Evolutionary conservation across 1,139 yeast genomes (phyloP).

Genomic region (Diutina mesorugosa): DNA sequence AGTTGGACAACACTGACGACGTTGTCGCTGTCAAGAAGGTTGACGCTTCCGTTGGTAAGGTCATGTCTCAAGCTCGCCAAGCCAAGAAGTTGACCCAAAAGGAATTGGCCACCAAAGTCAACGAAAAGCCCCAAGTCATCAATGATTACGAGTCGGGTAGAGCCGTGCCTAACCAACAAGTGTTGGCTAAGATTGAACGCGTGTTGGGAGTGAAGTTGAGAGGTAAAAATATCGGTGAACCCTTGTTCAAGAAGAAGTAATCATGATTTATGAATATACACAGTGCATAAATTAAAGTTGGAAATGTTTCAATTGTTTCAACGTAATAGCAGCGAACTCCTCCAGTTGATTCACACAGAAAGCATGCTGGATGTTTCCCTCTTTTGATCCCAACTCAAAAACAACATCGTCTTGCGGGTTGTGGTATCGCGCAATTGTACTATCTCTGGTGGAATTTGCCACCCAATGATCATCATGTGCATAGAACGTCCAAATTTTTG

Average conservation of each 20-base stretch:
- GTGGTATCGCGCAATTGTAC: slow-evolving; percentile 24
- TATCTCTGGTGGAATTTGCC: slow-evolving; percentile 29
- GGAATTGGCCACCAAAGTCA: slow-evolving; percentile 88
- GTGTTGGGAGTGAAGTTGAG: slow-evolving; percentile 89
- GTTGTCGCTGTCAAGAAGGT: slow-evolving; percentile 88
- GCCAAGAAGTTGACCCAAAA: slow-evolving; percentile 87
- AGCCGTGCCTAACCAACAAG: slow-evolving; percentile 93
- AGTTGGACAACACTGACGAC: slow-evolving; percentile 86
- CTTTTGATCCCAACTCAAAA: slow-evolving; percentile 17
- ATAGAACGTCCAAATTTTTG: slow-evolving; percentile 39
- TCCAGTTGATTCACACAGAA: slow-evolving; percentile 45
- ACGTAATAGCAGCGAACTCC: slow-evolving; percentile 35
- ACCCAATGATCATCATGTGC: slow-evolving; percentile 56
- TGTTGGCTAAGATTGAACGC: slow-evolving; percentile 85
- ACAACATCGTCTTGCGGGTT: slow-evolving; percentile 15
- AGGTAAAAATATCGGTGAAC: slow-evolving; percentile 92
- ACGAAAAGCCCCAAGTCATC: slow-evolving; percentile 90
- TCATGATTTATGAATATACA: slow-evolving; percentile 6
- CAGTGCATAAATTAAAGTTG: neutral
- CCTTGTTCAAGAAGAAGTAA: slow-evolving; percentile 67
- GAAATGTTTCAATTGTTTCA: neutral
- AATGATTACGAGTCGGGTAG: slow-evolving; percentile 97
- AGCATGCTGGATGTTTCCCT: slow-evolving; percentile 33
- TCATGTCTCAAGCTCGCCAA: slow-evolving; percentile 75
- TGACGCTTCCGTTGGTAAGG: slow-evolving; percentile 74